Evolutionary conservation across 345 rosid genomes (phyloP).

Genomic region (Citropsis articulata): DNA sequence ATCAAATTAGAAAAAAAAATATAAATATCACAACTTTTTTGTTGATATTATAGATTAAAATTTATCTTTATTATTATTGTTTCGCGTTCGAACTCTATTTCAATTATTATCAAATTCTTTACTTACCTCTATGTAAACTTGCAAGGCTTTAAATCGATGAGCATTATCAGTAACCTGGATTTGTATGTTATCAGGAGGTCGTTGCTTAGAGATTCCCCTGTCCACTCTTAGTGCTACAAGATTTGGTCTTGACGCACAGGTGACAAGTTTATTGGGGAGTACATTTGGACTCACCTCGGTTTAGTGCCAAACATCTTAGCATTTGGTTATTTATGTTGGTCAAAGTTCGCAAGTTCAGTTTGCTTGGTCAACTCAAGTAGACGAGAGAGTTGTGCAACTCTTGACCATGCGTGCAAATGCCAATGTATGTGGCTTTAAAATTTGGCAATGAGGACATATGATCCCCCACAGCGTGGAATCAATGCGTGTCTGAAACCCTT

Average conservation of each 20-base stretch:
- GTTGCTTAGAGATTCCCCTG: not conserved
- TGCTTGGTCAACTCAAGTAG: conserved; percentile 2
- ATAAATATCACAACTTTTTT: no score
- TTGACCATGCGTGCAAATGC: not conserved
- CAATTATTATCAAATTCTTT: no score
- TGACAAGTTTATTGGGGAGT: conserved; percentile 1
- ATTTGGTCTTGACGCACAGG: no score
- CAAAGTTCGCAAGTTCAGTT: not conserved
- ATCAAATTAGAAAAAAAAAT: no score
- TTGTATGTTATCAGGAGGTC: not conserved
- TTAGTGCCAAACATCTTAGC: not conserved
- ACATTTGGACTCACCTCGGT: conserved; percentile 12
- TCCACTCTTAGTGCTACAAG: not conserved
- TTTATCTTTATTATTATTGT: no score
- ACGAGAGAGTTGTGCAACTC: conserved; percentile 1
- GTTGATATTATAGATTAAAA: no score
- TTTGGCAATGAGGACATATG: conserved; percentile 7
- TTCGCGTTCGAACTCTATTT: no score
- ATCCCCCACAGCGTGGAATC: not conserved
- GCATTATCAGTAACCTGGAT: not conserved
- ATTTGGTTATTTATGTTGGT: conserved; percentile 4
- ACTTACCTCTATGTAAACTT: no score
- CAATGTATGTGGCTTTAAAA: conserved; percentile 7
- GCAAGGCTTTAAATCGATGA: no score
- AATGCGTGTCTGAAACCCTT: not conserved